These are phyloP conservation scores for Auxenochlorella protothecoides DNA, from an alignment of 139 green algal species.

Conservation along the genomic window DNA sequence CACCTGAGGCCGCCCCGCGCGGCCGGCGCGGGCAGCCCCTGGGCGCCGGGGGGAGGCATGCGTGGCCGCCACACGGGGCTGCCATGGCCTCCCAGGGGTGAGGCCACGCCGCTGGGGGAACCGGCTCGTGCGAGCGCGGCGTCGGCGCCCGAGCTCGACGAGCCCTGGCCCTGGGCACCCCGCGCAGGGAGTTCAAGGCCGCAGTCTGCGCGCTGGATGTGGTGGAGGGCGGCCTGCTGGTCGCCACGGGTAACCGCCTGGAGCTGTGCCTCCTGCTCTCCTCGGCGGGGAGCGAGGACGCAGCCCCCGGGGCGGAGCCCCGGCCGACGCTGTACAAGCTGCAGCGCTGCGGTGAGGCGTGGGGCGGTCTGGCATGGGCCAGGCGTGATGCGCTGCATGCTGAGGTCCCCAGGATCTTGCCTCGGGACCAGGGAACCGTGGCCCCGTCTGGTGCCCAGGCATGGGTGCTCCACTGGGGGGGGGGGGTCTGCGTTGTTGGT, in stretches of 20 bases:
- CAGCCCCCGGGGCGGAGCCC: neutral
- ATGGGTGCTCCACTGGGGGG: no score
- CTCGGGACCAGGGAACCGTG: no score
- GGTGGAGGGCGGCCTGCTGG: slow-evolving; percentile 46
- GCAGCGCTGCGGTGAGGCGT: slow-evolving; percentile 17
- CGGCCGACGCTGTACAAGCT: slow-evolving; percentile 4
- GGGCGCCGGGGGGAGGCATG: no score
- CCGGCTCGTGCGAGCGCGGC: no score
- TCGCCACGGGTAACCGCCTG: slow-evolving; percentile 46
- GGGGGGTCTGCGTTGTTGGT: neutral
- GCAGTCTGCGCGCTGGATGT: slow-evolving; percentile 32
- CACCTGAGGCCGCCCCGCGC: no score
- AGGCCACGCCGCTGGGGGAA: no score
- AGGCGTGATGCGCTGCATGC: no score
- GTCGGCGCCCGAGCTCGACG: no score
- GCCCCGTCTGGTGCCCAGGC: no score
- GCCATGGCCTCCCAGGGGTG: slow-evolving; percentile 5
- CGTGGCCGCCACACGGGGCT: neutral
- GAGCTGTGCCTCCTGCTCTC: slow-evolving; percentile 42
- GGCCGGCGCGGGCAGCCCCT: no score
- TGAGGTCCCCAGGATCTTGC: no score
- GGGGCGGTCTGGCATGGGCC: no score
- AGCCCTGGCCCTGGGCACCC: slow-evolving; percentile 2
- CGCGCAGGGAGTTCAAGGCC: slow-evolving; percentile 35
- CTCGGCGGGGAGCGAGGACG: slow-evolving; percentile 2